These are phyloP conservation scores for Priceomyces medius DNA, from an alignment of 805 yeast genomes.

Conservation along the genomic window DNA sequence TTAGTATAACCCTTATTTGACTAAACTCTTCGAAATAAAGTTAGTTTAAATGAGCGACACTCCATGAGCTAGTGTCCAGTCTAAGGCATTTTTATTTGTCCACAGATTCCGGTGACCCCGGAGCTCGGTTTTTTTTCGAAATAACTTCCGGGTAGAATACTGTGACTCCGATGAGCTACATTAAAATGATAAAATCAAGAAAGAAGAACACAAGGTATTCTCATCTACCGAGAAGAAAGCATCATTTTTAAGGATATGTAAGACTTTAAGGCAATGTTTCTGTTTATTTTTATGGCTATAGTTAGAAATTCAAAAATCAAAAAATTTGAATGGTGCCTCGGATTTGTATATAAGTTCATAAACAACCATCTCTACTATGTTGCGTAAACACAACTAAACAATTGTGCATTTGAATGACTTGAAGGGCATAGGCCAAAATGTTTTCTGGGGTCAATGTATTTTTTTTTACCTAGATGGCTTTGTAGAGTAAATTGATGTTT, in stretches of 20 bases:
- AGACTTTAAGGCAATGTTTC: no score
- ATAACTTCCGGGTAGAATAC: neutral
- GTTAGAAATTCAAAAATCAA: no score
- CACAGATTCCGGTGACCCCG: conserved; percentile 3
- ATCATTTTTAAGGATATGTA: no score
- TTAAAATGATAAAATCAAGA: no score
- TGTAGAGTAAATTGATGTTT: no score
- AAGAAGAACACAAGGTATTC: no score
- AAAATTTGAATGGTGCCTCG: no score
- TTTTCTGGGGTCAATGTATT: neutral
- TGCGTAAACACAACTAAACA: neutral
- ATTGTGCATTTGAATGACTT: neutral
- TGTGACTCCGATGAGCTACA: neutral
- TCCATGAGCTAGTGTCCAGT: conserved; percentile 2
- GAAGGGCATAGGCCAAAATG: neutral
- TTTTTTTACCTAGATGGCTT: no score
- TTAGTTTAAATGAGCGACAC: neutral
- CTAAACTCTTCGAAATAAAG: neutral
- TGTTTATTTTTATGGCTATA: no score
- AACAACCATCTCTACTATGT: no score
- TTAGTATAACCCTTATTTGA: neutral
- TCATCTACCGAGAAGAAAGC: no score
- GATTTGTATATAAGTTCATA: neutral
- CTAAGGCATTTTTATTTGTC: conserved; percentile 3
- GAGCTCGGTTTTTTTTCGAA: conserved; percentile 2